A percentile compares a stretch with the other conserved stretches of the same genome.
Evolutionary conservation across 2,329 filamentous ascomycete genomes (phyloP).

Genomic region (Fusarium mexicanum): DNA sequence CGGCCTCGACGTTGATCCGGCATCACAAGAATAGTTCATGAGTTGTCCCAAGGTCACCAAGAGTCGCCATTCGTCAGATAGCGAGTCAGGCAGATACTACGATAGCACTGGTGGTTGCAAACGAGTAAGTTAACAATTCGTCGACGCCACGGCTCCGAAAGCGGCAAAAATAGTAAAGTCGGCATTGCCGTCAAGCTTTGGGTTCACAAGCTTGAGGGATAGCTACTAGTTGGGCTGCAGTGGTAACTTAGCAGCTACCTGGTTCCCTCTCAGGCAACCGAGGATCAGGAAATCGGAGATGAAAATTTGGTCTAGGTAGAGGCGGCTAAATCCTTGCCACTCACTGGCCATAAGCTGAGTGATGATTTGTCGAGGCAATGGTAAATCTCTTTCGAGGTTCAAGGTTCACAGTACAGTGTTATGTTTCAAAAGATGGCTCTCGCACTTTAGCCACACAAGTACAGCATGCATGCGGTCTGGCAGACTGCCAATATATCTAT

Average conservation of each 20-base stretch:
- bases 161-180: slow-evolving; percentile 21
- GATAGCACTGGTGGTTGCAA: slow-evolving; percentile 12
- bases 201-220: not conserved
- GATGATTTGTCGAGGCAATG: slow-evolving; percentile 13
- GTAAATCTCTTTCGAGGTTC: slow-evolving; percentile 14
- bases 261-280: slow-evolving; percentile 8
- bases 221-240: slow-evolving; percentile 21
- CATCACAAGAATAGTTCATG: not conserved
- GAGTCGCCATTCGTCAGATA: slow-evolving; percentile 15
- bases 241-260: not conserved
- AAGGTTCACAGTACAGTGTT: slow-evolving; percentile 18
- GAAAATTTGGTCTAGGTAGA: slow-evolving; percentile 23
- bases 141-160: slow-evolving; percentile 26
- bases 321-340: slow-evolving; percentile 34
- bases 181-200: slow-evolving; percentile 28
- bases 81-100: slow-evolving; percentile 23
- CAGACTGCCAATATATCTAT: not conserved
- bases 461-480: not conserved
- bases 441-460: slow-evolving; percentile 15
- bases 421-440: not conserved
- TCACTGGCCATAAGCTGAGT: slow-evolving; percentile 12
- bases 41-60: slow-evolving; percentile 5
- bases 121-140: slow-evolving; percentile 25
- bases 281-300: slow-evolving; percentile 6
- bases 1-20: not conserved